phyloP scores from a whole-genome alignment of 2,329 filamentous ascomycete species.

The Juglanconis oblonga region DNA sequence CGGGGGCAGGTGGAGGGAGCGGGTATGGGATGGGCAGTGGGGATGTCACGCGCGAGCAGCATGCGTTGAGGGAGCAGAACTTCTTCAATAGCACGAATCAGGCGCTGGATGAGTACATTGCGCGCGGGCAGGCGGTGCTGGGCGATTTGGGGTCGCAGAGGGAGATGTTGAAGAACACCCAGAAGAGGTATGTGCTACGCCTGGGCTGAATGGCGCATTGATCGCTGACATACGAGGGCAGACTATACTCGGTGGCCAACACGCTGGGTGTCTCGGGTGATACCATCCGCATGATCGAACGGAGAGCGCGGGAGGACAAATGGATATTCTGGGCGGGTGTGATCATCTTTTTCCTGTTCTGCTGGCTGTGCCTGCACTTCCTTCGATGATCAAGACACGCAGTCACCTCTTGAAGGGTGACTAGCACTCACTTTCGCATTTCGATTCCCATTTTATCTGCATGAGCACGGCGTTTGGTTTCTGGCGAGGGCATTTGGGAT shows the following conservation, averaged over 20 bases:
- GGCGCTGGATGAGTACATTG: constrained; percentile 91
- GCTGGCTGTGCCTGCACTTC: constrained; percentile 85
- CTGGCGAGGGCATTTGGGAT: too few relatives aligned
- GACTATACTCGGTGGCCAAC: constrained; percentile 86
- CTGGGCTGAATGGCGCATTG: not conserved
- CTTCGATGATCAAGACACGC: constrained; percentile 68
- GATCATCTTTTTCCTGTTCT: constrained; percentile 83
- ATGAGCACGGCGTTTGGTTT: constrained; percentile 18
- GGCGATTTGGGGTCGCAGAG: constrained; percentile 85
- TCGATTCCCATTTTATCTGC: not conserved
- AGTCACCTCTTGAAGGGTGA: not conserved
- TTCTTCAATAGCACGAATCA: constrained; percentile 81
- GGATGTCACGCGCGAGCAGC: constrained; percentile 71
- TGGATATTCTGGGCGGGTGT: constrained; percentile 95
- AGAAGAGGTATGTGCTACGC: constrained; percentile 54
- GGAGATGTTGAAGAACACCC: constrained; percentile 93
- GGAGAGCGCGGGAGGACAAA: constrained; percentile 89
- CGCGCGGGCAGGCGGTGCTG: constrained; percentile 84
- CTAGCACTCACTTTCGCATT: not conserved
- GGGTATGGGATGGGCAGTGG: constrained; percentile 49
- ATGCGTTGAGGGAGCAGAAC: constrained; percentile 83
- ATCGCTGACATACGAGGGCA: not conserved
- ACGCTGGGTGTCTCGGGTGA: constrained; percentile 91
- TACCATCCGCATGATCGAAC: constrained; percentile 94
- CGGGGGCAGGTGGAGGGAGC: constrained; percentile 30